These are phyloP conservation scores for Laburnicola sp. DNA, from an alignment of 2,329 filamentous ascomycete genomes.

Conservation along the genomic window DNA sequence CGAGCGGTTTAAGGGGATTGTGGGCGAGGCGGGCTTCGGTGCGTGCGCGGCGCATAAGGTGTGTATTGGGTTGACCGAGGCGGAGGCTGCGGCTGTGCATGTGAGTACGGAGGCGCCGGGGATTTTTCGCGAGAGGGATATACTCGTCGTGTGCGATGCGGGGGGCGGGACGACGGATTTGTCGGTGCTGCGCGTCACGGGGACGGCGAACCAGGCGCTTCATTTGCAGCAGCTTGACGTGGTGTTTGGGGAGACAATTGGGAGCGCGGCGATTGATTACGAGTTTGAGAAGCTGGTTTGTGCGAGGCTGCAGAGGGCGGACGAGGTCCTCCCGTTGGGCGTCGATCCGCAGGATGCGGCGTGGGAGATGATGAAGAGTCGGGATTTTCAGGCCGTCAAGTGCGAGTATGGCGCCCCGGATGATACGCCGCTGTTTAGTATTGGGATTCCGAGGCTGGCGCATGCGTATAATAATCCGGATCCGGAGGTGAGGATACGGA, in stretches of 20 bases:
- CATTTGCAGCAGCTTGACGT: no score
- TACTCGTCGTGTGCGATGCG: constrained; percentile 51
- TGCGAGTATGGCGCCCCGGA: constrained; percentile 46
- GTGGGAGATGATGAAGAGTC: constrained; percentile 47
- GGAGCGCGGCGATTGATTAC: constrained; percentile 46
- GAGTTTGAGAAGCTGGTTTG: constrained; percentile 43
- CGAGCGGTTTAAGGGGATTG: constrained; percentile 52
- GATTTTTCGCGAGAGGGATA: constrained; percentile 38
- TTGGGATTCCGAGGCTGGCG: constrained; percentile 40
- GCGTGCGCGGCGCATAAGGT: constrained; percentile 36
- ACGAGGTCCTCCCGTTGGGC: constrained; percentile 28
- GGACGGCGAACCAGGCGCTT: no score
- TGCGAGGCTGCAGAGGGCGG: constrained; percentile 32
- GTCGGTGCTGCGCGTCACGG: no score
- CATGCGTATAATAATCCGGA: constrained; percentile 37
- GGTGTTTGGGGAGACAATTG: constrained; percentile 47
- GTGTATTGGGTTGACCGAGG: constrained; percentile 52
- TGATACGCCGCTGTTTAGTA: constrained; percentile 41
- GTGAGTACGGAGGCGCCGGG: constrained; percentile 36
- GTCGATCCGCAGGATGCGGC: constrained; percentile 40
- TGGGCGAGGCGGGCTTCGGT: constrained; percentile 54
- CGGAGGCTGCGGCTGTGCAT: constrained; percentile 54
- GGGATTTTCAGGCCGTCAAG: constrained; percentile 46
- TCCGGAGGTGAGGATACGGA: constrained; percentile 33
- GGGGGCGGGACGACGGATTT: constrained; percentile 51